A percentile compares a stretch with the other conserved stretches of the same genome.
Evolutionary conservation across 768 basidiomycete genomes (phyloP).

Genomic region (Termitomyces heimii): DNA sequence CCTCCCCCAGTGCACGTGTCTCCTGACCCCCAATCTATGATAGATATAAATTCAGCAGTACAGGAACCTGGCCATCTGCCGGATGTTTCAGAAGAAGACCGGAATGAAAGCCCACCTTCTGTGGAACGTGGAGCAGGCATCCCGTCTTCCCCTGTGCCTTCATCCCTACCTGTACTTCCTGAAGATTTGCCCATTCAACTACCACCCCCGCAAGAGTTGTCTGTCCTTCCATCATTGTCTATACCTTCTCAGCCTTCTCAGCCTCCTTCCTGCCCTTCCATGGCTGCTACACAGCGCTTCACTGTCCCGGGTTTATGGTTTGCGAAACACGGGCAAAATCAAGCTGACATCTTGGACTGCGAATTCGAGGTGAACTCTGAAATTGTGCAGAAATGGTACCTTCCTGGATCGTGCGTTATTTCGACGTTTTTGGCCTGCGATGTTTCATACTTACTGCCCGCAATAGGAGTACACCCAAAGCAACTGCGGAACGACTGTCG

Average conservation of each 20-base stretch:
- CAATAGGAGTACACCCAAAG: neutral
- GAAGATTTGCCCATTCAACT: neutral
- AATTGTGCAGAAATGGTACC: constrained; percentile 27
- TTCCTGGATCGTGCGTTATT: constrained; percentile 16
- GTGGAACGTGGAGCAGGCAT: neutral
- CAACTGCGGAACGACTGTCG: constrained; percentile 15
- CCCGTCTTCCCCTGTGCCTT: neutral
- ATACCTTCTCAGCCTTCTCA: neutral
- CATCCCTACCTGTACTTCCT: neutral
- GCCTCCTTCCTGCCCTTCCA: neutral
- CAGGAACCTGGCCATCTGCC: neutral
- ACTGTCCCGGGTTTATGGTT: constrained; percentile 38
- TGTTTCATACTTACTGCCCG: neutral
- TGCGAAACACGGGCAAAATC: constrained; percentile 23
- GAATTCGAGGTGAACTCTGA: constrained; percentile 30
- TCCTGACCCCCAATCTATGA: neutral
- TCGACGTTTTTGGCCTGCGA: neutral
- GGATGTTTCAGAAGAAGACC: neutral
- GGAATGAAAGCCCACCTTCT: neutral
- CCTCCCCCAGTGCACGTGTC: neutral
- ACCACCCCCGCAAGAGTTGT: neutral
- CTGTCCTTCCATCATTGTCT: neutral
- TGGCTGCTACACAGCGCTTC: constrained; percentile 14
- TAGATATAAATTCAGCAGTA: neutral
- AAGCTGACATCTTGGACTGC: constrained; percentile 27